These are phyloP conservation scores for Pistacia atlantica DNA, from an alignment of 345 rosid genomes.

Conservation along the genomic window DNA sequence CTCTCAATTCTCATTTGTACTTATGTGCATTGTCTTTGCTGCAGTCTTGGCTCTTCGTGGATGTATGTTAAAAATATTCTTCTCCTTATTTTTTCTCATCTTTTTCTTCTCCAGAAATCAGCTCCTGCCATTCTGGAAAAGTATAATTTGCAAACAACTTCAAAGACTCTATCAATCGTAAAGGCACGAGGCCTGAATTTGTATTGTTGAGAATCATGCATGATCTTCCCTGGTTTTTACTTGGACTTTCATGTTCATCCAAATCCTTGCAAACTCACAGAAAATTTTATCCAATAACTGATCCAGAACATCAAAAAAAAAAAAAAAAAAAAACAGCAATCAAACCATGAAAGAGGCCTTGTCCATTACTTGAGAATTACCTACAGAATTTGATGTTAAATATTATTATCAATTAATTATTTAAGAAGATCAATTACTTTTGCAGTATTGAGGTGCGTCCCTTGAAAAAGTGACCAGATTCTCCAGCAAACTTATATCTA, in stretches of 20 bases:
- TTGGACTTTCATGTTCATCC: constrained; percentile 83
- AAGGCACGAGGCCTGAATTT: constrained; percentile 81
- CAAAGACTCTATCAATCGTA: constrained; percentile 71
- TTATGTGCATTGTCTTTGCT: too few relatives aligned
- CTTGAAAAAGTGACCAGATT: constrained; percentile 56
- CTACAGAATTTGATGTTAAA: constrained; percentile 28
- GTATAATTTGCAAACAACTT: constrained; percentile 63
- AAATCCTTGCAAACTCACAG: constrained; percentile 54
- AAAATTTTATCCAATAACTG: constrained; percentile 73
- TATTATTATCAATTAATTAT: neutral
- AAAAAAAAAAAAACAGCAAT: constrained; percentile 7
- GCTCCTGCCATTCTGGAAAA: constrained; percentile 75
- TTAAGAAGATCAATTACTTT: constrained; percentile 37
- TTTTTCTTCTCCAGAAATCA: constrained; percentile 62
- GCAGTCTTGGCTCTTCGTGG: too few relatives aligned
- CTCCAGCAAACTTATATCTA: constrained; percentile 57
- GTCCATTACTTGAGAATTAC: constrained; percentile 60
- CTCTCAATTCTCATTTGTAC: too few relatives aligned
- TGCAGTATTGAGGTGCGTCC: constrained; percentile 32
- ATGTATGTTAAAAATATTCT: too few relatives aligned
- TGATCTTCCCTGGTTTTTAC: constrained; percentile 56
- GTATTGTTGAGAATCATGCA: constrained; percentile 51
- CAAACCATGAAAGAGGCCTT: constrained; percentile 65
- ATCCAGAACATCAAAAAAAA: constrained; percentile 27
- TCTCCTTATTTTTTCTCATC: too few relatives aligned